Conservation (phyloP, 352 stramenopile genomes). For the Phytophthora uliginosa region DNA sequence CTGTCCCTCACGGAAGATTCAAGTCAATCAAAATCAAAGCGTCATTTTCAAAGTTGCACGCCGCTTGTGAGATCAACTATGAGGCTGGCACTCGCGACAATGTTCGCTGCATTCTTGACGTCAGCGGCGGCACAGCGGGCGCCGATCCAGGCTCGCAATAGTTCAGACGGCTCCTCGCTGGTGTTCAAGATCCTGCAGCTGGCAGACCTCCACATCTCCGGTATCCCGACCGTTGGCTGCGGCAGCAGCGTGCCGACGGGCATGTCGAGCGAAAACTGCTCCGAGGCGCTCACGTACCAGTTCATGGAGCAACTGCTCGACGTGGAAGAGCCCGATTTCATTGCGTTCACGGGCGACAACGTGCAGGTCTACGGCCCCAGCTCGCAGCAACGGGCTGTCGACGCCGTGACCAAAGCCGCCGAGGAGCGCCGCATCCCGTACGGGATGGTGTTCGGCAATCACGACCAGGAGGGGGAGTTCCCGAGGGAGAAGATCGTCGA, state of each 20-base stretch:
- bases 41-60: conserved; percentile 31
- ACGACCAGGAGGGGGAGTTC: conserved; percentile 61
- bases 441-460: conserved; percentile 70
- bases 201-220: conserved; percentile 64
- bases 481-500: conserved; percentile 47
- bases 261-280: conserved; percentile 48
- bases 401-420: conserved; percentile 39
- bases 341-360: conserved; percentile 70
- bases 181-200: conserved; percentile 71
- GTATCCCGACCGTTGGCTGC: conserved; percentile 47
- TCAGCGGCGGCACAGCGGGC: conserved; percentile 18
- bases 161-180: conserved; percentile 32
- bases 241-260: conserved; percentile 23
- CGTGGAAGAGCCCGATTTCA: conserved; percentile 58
- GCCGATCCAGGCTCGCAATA: conserved; percentile 31
- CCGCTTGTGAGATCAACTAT: conserved; percentile 11
- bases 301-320: conserved; percentile 68
- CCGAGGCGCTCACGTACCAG: conserved; percentile 49
- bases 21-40: conserved; percentile 7
- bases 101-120: neutral
- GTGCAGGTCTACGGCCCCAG: conserved; percentile 43
- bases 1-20: conserved; percentile 5
- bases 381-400: conserved; percentile 49
- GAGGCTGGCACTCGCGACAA: conserved; percentile 3
- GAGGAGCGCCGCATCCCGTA: conserved; percentile 61